Base-by-base conservation (phyloP, 257 asterid species). In the Sherardia arvensis region DNA sequence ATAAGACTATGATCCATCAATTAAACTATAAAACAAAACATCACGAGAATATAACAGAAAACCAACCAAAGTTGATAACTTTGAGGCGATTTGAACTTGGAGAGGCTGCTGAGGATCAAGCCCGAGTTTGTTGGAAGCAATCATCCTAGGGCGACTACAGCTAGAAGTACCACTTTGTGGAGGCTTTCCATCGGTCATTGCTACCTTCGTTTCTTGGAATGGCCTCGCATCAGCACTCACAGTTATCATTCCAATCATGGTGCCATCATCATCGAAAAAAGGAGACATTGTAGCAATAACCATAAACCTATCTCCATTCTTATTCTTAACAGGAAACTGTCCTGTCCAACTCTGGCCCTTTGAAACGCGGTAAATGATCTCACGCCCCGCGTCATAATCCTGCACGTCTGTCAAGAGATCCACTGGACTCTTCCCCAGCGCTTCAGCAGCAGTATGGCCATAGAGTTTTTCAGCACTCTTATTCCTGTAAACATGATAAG, bases 281-380 rank as follows among this genome's bases (percentile, higher is more conserved):
- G 99, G 96, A 12, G 97, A 74, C 49, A 87, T 81, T 25, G 91
- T 89, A 48, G 83, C 84, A 65, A 84, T 61, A 18, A 84, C 78
- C 62, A 71, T 25, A 64, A 92, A 84, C 70, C 82, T 78, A 22
- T 76, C 79, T 22, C 97, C 96, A 18, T 29, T 77, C 83, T 80
- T 89, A 59, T 74, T 80, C 71, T 71, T 85, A 23, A 87, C 84
- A 22, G 99, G 96, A 73, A 85, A 87, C 70, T 79, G 81, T 28
- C 99, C 99, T 0, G 90, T 89, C 97, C 99, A 92, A 69, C 73
- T 77, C 74, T 92, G 90, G 22, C 96, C 97, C 81, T 59, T 72
- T 7, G 58, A 38, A 28, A 83, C 91, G 20, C 84, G 83, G 7
- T 65, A 40, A 47, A 89, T 64, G 68, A 89, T 85, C 71, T 81